Evolutionary conservation across 148 eudicot genomes (phyloP), one percentile per base, ranked within the genome.

Genomic region (Diospyros kaki): DNA sequence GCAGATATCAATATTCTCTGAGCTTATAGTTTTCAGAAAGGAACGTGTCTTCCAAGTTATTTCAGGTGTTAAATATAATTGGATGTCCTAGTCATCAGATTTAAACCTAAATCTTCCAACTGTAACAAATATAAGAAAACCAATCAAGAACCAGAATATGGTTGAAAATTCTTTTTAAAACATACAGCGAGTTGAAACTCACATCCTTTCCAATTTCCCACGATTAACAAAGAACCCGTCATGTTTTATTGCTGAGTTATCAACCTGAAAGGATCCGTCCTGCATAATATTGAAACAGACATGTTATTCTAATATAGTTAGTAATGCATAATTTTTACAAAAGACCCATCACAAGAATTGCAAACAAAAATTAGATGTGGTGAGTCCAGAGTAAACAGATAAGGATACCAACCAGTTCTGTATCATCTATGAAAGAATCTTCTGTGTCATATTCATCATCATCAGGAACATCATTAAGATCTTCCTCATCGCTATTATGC

Each of bases 191-290:
- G 42, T 1, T 59, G 69, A 83, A 72, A 76, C 90, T 86, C 81
- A 91, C 95, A 81, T 77, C 77, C 95, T 89, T 83, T 96, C 99
- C 76, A 96, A 81, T 79, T 79, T 87, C 67, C 99, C 99, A 58
- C 97, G 85, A 68, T 96, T 96, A 48, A 96, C 97, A 86, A 96
- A 96, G 84, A 93, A 96, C 7, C 99, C 99, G 75, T 93, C 99
- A 76, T 96, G 99, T 80, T 91, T 96, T 73, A 96, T 86, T 74
- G 89, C 88, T 51, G 98, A 89, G 84, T 96, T 93, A 82, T 96
- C 99, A 81, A 96, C 99, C 86, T 96, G 92, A 81, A 96, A 96
- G 79, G 93, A 96, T 75, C 91, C 99, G 87, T 92, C 95, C 97
- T 92, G 88, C 85, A 84, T 41, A 77, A 79, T n/a, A 72, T 13